Evolutionary conservation across 2,329 filamentous ascomycete genomes (phyloP), one percentile per base, ranked within the genome.

Genomic region (Trichoderma sp.): DNA sequence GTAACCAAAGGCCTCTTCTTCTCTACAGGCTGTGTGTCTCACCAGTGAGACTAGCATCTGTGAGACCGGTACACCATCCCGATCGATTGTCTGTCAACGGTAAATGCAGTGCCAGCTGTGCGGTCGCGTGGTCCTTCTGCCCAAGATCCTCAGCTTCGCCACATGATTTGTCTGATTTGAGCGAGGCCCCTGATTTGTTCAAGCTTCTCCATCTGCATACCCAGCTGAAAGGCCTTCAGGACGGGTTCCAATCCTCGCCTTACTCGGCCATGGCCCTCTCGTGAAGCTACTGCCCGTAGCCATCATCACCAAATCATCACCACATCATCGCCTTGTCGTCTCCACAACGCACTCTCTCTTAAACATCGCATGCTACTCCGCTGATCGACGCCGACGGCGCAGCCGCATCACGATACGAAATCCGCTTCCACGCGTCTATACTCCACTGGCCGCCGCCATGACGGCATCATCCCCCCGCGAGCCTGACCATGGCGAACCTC

Each of bases 261-360:
- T 47, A 24, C 30, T 43, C 28, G 34, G 68, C 24, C 68, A 70
- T 70, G 68, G 68, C 68, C 58, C 30, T 70, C 68, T 70, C 68
- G 51, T 70, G 68, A 70, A 70, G 18, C 56, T 51, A 9, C 32
- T 6, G 21, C 57, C 68, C 12, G 47, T 39, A 70, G 26, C 43
- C 43, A 18, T 32, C 12, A 24, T 64, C 32, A 11, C 53, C 32
- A 53, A 24, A 53, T 53, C 47, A 53, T 24, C 47, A 53, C 30
- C 32, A 53, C 43, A 62, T 51, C 36, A 26, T 69, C 57, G 53
- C 32, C 26, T 51, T 51, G n/a, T 21, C 53, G 26, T 60, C 51
- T 14, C 21, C 58, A 28, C 9, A 34, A 39, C 12, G 6, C 65
- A 32, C 39, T 61, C 28, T 53, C 43, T n/a, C 43, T 69, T 12